These are phyloP conservation scores for Amesomyces nigricolor DNA, from an alignment of 2,329 filamentous ascomycete species.

Conservation along the genomic window DNA sequence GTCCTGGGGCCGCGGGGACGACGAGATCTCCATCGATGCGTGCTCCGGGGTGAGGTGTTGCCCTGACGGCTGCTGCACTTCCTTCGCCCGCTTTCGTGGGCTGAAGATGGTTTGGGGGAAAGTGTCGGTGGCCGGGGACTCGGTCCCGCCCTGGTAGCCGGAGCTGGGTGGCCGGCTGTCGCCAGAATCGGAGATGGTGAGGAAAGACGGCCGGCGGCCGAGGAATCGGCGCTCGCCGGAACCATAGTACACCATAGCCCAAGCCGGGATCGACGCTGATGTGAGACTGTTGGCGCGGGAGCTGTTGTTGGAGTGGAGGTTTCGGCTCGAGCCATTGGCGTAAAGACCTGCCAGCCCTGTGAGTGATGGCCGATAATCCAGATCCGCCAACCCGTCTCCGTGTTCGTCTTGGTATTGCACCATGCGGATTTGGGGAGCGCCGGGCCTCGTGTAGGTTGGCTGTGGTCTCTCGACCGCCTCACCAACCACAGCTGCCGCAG, in stretches of 20 bases:
- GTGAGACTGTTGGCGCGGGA: constrained; percentile 38
- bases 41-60: constrained; percentile 30
- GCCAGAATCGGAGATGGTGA: constrained; percentile 42
- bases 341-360: constrained; percentile 48
- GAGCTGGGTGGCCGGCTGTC: constrained; percentile 45
- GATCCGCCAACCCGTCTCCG: constrained; percentile 57
- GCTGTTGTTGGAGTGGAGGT: constrained; percentile 46
- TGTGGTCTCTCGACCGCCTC: constrained; percentile 47
- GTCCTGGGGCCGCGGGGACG: constrained; percentile 28
- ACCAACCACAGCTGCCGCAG: constrained; percentile 32
- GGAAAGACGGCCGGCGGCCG: constrained; percentile 39
- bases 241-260: constrained; percentile 65
- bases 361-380: constrained; percentile 51
- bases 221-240: constrained; percentile 56
- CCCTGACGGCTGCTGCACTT: constrained; percentile 28
- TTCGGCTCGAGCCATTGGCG: constrained; percentile 44
- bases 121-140: constrained; percentile 46
- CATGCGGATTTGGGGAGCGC: constrained; percentile 38
- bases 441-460: constrained; percentile 39
- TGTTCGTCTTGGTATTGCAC: constrained; percentile 58
- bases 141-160: constrained; percentile 41
- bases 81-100: constrained; percentile 41
- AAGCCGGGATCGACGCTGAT: constrained; percentile 42
- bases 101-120: constrained; percentile 42
- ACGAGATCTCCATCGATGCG: constrained; percentile 42